Evolutionary conservation across 352 stramenopile genomes (phyloP).

Genomic region (Pythium graminicola): DNA sequence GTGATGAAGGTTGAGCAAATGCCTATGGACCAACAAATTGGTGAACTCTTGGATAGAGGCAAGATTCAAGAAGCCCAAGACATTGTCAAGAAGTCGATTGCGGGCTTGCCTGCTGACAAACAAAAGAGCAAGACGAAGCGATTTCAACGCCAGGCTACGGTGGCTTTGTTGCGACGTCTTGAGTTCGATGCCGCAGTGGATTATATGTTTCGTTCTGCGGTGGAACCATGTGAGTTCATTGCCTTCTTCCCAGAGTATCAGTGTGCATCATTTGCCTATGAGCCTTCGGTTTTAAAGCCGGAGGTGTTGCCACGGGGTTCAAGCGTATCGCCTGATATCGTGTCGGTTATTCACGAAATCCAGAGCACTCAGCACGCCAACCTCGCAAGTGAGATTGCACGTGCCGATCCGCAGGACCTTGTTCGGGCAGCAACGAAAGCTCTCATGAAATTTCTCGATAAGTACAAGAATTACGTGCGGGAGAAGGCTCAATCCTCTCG

Average conservation of each 20-base stretch:
- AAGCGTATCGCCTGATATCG: slow-evolving; percentile 70
- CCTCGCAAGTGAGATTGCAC: slow-evolving; percentile 56
- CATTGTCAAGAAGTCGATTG: slow-evolving; percentile 78
- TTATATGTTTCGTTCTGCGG: slow-evolving; percentile 81
- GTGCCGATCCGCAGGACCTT: slow-evolving; percentile 47
- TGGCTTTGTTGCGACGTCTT: slow-evolving; percentile 66
- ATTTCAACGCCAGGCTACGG: slow-evolving; percentile 79
- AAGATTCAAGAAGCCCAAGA: slow-evolving; percentile 82
- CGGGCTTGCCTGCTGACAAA: slow-evolving; percentile 65
- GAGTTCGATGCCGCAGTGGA: slow-evolving; percentile 74
- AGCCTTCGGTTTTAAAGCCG: slow-evolving; percentile 73
- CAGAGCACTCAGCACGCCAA: slow-evolving; percentile 37
- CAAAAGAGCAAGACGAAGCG: slow-evolving; percentile 85
- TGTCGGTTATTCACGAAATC: slow-evolving; percentile 68
- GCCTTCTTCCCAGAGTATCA: slow-evolving; percentile 82
- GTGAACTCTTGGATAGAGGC: slow-evolving; percentile 75
- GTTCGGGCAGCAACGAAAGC: slow-evolving; percentile 54
- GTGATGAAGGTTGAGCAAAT: slow-evolving; percentile 85
- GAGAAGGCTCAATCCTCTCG: slow-evolving; percentile 38
- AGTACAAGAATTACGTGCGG: slow-evolving; percentile 80
- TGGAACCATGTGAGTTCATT: slow-evolving; percentile 83
- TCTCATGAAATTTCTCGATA: slow-evolving; percentile 72
- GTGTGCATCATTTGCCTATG: slow-evolving; percentile 76
- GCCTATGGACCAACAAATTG: slow-evolving; percentile 78
- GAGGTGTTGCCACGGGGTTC: slow-evolving; percentile 72